Percentiles rank a stretch among this genome's conserved stretches.
phyloP scores from a whole-genome alignment of 495 filamentous ascomycete species.

The Neurospora tetrasperma region DNA sequence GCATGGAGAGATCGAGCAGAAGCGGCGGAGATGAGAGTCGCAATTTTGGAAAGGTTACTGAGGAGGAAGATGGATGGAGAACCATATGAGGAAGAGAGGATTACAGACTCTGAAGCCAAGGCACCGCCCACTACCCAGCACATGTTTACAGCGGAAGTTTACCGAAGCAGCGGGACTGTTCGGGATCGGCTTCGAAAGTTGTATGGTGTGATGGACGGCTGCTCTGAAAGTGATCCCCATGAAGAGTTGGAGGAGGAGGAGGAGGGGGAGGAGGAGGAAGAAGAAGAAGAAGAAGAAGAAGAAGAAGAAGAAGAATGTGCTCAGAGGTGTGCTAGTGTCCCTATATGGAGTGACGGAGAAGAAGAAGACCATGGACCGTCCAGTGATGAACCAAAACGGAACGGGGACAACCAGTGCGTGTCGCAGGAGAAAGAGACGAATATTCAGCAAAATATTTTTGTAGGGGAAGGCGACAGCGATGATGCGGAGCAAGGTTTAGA shows the following conservation, averaged over 20 bases:
- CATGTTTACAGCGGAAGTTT: background rate
- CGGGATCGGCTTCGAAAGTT: background rate
- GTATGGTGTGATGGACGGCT: background rate
- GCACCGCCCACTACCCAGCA: background rate
- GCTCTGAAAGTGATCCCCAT: background rate
- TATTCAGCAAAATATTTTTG: background rate
- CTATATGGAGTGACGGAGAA: background rate
- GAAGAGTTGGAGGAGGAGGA: background rate
- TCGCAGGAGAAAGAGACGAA: background rate
- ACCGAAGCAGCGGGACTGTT: background rate
- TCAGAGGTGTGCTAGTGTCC: background rate
- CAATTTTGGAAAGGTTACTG: slow-evolving; percentile 24
- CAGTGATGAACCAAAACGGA: background rate
- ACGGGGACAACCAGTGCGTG: background rate
- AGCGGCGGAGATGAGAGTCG: slow-evolving; percentile 37
- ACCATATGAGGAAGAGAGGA: background rate
- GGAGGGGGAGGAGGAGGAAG: background rate
- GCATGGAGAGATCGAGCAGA: slow-evolving; percentile 43
- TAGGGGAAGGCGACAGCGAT: background rate
- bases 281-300: background rate
- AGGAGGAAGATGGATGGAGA: slow-evolving; percentile 11
- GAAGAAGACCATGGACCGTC: background rate
- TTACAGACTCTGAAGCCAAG: background rate
- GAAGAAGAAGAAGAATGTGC: background rate
- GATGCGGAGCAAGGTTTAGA: background rate